phyloP scores from a whole-genome alignment of 2,329 filamentous ascomycete genomes.

The Lomentospora prolificans region DNA sequence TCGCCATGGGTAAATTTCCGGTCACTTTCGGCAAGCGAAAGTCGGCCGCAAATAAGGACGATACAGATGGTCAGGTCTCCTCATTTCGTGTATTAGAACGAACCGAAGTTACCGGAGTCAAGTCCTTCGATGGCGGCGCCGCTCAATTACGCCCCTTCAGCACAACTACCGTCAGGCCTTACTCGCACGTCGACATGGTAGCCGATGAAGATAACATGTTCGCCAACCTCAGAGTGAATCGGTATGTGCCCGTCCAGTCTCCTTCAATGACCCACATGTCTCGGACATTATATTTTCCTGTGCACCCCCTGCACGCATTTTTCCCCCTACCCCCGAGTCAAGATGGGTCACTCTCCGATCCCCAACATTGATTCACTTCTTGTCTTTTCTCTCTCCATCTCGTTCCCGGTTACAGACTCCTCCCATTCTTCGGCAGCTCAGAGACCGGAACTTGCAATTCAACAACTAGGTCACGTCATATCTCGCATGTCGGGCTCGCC shows the following conservation, averaged over 20 bases:
- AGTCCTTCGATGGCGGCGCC: slow-evolving; percentile 41
- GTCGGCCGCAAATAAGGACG: slow-evolving; percentile 46
- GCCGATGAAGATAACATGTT: slow-evolving; percentile 51
- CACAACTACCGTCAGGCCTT: slow-evolving; percentile 19
- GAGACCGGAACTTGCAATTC: neutral
- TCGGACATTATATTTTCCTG: slow-evolving; percentile 6
- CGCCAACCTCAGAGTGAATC: slow-evolving; percentile 41
- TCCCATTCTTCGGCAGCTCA: neutral
- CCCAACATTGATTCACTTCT: no score
- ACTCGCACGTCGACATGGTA: slow-evolving; percentile 24
- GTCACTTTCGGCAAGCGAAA: slow-evolving; percentile 50
- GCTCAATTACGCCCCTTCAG: slow-evolving; percentile 30
- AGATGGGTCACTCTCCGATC: neutral
- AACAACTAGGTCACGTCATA: neutral
- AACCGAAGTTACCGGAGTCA: slow-evolving; percentile 30
- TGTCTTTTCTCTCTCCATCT: neutral
- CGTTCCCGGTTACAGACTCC: neutral
- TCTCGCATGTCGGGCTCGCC: neutral
- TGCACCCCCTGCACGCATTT: no score
- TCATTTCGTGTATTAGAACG: slow-evolving; percentile 52
- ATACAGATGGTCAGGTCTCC: slow-evolving; percentile 36
- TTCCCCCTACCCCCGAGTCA: neutral
- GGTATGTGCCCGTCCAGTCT: slow-evolving; percentile 32
- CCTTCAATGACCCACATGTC: slow-evolving; percentile 4
- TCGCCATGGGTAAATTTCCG: slow-evolving; percentile 53